phyloP scores from a whole-genome alignment of 495 filamentous ascomycete genomes.

The Viridothelium virens region DNA sequence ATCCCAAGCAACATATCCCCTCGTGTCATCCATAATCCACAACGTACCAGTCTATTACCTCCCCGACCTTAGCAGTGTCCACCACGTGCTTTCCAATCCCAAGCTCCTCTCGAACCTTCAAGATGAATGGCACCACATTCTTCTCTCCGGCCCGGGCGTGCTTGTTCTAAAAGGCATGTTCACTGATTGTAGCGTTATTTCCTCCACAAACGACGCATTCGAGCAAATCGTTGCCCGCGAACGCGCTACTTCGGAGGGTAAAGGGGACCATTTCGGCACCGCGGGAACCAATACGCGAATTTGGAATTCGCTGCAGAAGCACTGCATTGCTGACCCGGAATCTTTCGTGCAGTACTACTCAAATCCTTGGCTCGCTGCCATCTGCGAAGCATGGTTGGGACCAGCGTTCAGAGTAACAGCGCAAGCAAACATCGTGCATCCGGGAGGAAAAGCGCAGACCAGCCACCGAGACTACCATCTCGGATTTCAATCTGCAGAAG shows the following conservation, averaged over 20 bases:
- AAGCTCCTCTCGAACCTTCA: conserved; percentile 35
- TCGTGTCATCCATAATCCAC: conserved; percentile 34
- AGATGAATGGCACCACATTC: conserved; percentile 50
- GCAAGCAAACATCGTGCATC: conserved; percentile 51
- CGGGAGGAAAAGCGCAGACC: conserved; percentile 45
- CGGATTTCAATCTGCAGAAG: conserved; percentile 42
- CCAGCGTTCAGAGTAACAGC: conserved; percentile 47
- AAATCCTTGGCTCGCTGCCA: conserved; percentile 44
- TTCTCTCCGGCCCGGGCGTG: conserved; percentile 46
- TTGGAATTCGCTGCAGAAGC: conserved; percentile 54
- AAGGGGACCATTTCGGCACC: conserved; percentile 50
- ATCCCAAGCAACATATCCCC: conserved; percentile 37
- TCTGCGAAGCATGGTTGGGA: conserved; percentile 45
- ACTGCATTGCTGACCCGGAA: conserved; percentile 39
- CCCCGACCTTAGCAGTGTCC: conserved; percentile 22
- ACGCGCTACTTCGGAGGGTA: conserved; percentile 18
- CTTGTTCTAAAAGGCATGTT: conserved; percentile 46
- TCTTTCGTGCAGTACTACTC: conserved; percentile 48
- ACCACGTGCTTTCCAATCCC: conserved; percentile 15
- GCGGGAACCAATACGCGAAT: conserved; percentile 45
- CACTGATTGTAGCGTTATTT: conserved; percentile 29
- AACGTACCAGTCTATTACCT: conserved; percentile 51
- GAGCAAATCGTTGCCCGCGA: conserved; percentile 41
- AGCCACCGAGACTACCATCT: conserved; percentile 53
- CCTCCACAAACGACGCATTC: conserved; percentile 37